Percentiles rank a stretch among this genome's conserved stretches.
Conservation (phyloP, 192 early-diverging fungal species). For the Backusella tuberculispora region DNA sequence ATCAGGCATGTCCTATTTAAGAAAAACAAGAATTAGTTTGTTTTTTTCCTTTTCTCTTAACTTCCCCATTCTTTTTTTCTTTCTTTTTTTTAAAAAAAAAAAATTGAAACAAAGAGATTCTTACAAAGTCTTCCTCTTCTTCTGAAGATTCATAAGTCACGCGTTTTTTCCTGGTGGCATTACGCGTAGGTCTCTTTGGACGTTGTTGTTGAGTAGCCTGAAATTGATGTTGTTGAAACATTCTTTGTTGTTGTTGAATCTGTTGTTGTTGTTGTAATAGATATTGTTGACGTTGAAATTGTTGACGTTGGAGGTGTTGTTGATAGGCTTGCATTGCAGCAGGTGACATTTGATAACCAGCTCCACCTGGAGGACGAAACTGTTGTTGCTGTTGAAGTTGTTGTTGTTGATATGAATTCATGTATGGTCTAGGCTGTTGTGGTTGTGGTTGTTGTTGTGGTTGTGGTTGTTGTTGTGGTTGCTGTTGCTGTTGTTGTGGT, state of each 20-base stretch:
- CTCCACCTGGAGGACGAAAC: neutral
- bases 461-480: neutral
- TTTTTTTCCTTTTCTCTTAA: no score
- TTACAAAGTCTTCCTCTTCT: constrained; percentile 34
- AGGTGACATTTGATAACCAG: neutral
- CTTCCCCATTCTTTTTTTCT: neutral
- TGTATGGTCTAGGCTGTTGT: neutral
- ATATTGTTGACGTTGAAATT: constrained; percentile 1
- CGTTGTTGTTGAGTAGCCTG: neutral
- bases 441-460: neutral
- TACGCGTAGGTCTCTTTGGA: constrained; percentile 20
- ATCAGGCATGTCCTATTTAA: neutral
- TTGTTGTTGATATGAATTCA: neutral
- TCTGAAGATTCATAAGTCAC: constrained; percentile 33
- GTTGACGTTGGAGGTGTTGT: neutral
- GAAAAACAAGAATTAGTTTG: neutral
- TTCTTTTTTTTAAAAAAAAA: no score
- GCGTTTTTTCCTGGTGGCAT: constrained; percentile 35
- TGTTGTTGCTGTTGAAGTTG: neutral
- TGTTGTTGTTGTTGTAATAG: constrained; percentile 9
- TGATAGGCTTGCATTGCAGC: constrained; percentile 17
- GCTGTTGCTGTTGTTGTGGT: neutral
- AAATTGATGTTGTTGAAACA: constrained; percentile 14
- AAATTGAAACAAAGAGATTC: neutral
- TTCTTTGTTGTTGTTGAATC: constrained; percentile 1